phyloP scores from a whole-genome alignment of 1,284 basidiomycete genomes.

The Moesziomyces sp. region DNA sequence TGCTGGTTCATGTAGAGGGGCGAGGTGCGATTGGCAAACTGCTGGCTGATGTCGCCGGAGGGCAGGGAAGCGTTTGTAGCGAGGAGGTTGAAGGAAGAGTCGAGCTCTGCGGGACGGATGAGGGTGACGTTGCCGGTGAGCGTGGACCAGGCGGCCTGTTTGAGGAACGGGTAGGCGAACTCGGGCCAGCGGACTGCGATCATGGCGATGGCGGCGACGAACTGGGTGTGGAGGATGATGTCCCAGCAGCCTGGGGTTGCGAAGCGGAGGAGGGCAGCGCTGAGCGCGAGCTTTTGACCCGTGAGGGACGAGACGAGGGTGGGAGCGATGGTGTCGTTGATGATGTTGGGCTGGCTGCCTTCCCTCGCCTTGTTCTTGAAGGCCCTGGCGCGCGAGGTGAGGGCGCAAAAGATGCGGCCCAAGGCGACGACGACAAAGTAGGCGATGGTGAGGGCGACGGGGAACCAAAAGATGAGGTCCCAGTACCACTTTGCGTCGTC shows the following conservation, averaged over 20 bases:
- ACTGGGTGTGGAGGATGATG: slow-evolving; percentile 91
- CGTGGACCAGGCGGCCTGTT: slow-evolving; percentile 68
- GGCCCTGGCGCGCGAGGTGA: slow-evolving; percentile 36
- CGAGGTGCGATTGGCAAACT: slow-evolving; percentile 77
- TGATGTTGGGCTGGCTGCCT: slow-evolving; percentile 54
- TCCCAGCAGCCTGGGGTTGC: slow-evolving; percentile 93
- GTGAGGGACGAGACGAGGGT: slow-evolving; percentile 83
- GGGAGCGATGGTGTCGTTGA: slow-evolving; percentile 55
- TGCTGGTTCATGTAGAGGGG: slow-evolving; percentile 80
- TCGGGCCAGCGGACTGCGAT: slow-evolving; percentile 92
- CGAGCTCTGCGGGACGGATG: slow-evolving; percentile 26
- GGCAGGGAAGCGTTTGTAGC: slow-evolving; percentile 49
- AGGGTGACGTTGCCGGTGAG: slow-evolving; percentile 51
- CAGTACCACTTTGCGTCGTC: slow-evolving; percentile 76
- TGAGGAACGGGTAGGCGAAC: slow-evolving; percentile 77
- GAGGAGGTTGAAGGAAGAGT: slow-evolving; percentile 32
- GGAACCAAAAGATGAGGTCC: slow-evolving; percentile 81
- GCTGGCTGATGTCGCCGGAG: slow-evolving; percentile 65
- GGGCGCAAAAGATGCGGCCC: slow-evolving; percentile 72
- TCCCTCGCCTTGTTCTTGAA: slow-evolving; percentile 61
- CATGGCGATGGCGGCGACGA: slow-evolving; percentile 79
- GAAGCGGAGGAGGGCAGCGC: slow-evolving; percentile 87
- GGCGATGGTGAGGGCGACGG: slow-evolving; percentile 78
- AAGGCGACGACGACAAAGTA: slow-evolving; percentile 84
- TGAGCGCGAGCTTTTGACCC: slow-evolving; percentile 84